phyloP scores from a whole-genome alignment of 83 land plant species.

The Thuja plicata region DNA sequence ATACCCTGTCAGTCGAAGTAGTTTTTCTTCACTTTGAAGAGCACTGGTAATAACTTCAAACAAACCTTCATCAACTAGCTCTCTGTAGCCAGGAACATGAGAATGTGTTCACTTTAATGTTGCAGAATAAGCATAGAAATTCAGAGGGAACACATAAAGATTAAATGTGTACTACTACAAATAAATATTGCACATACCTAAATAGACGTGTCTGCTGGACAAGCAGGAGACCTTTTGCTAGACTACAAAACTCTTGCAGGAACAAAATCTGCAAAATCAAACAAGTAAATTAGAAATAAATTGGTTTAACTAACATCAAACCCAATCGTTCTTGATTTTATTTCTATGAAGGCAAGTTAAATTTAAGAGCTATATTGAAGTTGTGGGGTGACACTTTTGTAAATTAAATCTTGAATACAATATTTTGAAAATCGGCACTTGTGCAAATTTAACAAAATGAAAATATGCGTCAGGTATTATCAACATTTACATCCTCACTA shows the following conservation, averaged over 20 bases:
- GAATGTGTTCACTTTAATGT: background rate
- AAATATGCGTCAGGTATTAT: background rate
- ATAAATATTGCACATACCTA: conserved; percentile 36
- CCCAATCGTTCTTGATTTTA: background rate
- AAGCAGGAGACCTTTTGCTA: conserved; percentile 79
- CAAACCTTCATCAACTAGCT: conserved; percentile 79
- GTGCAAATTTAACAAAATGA: background rate
- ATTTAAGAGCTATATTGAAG: background rate
- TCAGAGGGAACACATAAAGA: background rate
- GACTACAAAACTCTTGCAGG: conserved; percentile 83
- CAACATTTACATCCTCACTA: background rate
- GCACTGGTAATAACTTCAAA: conserved; percentile 74
- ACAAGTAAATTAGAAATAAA: conserved; percentile 15
- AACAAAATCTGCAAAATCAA: conserved; percentile 51
- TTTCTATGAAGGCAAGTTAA: background rate
- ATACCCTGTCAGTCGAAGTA: conserved; percentile 85
- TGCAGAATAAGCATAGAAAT: background rate
- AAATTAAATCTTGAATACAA: background rate
- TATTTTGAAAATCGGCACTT: background rate
- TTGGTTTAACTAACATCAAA: background rate
- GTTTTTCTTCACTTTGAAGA: conserved; percentile 70
- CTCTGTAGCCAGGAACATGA: conserved; percentile 38
- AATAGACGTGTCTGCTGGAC: conserved; percentile 65
- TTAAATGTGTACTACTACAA: background rate
- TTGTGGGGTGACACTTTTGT: background rate